phyloP scores from a whole-genome alignment of 306 rosid species.

The Ormosia semicastrata region DNA sequence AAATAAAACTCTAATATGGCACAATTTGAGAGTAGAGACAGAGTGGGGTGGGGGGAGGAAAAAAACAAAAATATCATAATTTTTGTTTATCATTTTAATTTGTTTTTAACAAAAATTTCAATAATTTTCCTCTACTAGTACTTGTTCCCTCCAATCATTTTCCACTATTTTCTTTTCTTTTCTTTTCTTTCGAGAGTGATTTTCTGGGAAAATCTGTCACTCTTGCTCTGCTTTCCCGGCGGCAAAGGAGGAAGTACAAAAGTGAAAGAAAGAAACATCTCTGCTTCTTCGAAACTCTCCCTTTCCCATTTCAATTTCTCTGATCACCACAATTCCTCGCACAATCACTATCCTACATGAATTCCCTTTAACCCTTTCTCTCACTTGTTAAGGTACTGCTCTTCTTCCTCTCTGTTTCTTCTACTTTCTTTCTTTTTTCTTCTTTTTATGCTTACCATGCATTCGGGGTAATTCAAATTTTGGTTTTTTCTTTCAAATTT shows the following conservation, averaged over 20 bases:
- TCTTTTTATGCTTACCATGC: neutral
- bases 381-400: slow-evolving; percentile 4
- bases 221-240: slow-evolving; percentile 58
- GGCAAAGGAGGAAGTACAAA: slow-evolving; percentile 60
- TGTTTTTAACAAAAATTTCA: neutral
- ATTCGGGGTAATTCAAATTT: slow-evolving; percentile 8
- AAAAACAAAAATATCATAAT: neutral
- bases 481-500: neutral
- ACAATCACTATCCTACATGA: slow-evolving; percentile 24
- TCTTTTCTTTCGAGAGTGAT: neutral
- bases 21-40: slow-evolving; percentile 12
- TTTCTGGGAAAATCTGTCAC: slow-evolving; percentile 8
- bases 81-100: neutral
- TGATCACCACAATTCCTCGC: slow-evolving; percentile 24
- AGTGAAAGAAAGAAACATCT: slow-evolving; percentile 59
- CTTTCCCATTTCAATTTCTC: slow-evolving; percentile 12
- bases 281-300: slow-evolving; percentile 71
- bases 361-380: neutral
- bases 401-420: slow-evolving; percentile 26
- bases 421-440: neutral
- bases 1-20: slow-evolving; percentile 42
- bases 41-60: no score
- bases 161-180: neutral
- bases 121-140: slow-evolving; percentile 4
- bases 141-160: slow-evolving; percentile 67